phyloP scores from a whole-genome alignment of 169 alveolate species.

The Cryptosporidium parvum region DNA sequence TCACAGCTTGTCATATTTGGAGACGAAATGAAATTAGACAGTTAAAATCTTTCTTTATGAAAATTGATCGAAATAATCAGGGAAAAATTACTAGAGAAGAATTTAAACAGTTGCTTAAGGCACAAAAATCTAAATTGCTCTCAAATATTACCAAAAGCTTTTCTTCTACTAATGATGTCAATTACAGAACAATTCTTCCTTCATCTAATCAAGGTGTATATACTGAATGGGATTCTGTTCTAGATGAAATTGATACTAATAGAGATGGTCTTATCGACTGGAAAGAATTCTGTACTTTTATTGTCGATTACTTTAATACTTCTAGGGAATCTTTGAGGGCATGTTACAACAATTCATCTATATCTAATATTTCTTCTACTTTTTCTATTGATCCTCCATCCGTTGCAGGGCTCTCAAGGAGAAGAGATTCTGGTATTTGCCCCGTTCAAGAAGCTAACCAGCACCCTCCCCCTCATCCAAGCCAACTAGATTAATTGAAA shows the following conservation, averaged over 20 bases:
- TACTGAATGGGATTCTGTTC: constrained; percentile 60
- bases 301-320: constrained; percentile 26
- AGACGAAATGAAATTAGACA: constrained; percentile 56
- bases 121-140: constrained; percentile 57
- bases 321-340: constrained; percentile 40
- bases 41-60: constrained; percentile 54
- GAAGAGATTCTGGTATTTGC: not conserved
- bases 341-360: not conserved
- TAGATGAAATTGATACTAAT: constrained; percentile 52
- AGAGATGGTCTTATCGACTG: constrained; percentile 55
- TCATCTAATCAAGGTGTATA: constrained; percentile 66
- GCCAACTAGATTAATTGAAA: not conserved
- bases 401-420: not conserved
- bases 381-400: not conserved
- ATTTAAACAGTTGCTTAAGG: constrained; percentile 45
- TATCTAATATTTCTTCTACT: not conserved
- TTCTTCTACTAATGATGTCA: constrained; percentile 12
- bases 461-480: not conserved
- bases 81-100: constrained; percentile 52
- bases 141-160: constrained; percentile 51
- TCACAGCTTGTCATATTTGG: constrained; percentile 70
- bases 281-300: constrained; percentile 59
- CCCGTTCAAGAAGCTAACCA: not conserved
- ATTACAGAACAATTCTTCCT: constrained; percentile 54
- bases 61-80: constrained; percentile 20